Base-by-base conservation (phyloP, 495 filamentous ascomycete species). In the Penicillium mononematosum region DNA sequence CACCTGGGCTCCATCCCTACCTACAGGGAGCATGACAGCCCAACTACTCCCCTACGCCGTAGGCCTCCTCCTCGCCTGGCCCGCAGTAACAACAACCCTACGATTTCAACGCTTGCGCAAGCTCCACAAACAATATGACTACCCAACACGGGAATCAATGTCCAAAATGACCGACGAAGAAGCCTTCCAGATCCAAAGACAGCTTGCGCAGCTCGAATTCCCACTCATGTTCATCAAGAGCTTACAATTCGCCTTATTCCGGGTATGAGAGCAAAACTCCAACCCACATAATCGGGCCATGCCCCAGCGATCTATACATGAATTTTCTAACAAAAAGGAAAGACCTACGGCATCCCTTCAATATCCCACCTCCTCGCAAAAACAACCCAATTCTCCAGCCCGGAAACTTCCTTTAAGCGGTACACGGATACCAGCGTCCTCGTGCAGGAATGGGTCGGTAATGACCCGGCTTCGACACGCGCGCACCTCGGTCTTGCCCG, bases 281-380 rank as follows among this genome's bases (percentile, higher is more conserved):
- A 12, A 24, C 5, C 29, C n/a, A 39, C 36, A 39, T 11, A 34
- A 34, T 34, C 31, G 7, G 36, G 16, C 17, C 36, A 43, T 24
- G 11, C 4, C 22, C 8, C 5, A 9, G 2, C 47, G 11, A 12
- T 36, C 8, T 9, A 44, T 6, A 14, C 31, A 24, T 44, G 14
- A 19, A 25, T 34, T 6, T 44, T 44, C 32, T 24, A 45, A 46
- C 43, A 9, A 34, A 12, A 5, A 16, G 27, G 8, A 27, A 36
- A 85, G 80, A 88, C 86, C 14, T 89, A 89, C 57, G 85, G 82
- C 8, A 82, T 89, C 45, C 84, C 85, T 1, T 77, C 80, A 20
- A 88, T 88, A 49, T 84, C 82, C 5, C 66, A 64, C 29, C 65
- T 87, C 0, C 76, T 89, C 19, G 75, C 79, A 0, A 75, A 77